phyloP scores from a whole-genome alignment of 352 stramenopile genomes.

The Pythium brachiatum region DNA sequence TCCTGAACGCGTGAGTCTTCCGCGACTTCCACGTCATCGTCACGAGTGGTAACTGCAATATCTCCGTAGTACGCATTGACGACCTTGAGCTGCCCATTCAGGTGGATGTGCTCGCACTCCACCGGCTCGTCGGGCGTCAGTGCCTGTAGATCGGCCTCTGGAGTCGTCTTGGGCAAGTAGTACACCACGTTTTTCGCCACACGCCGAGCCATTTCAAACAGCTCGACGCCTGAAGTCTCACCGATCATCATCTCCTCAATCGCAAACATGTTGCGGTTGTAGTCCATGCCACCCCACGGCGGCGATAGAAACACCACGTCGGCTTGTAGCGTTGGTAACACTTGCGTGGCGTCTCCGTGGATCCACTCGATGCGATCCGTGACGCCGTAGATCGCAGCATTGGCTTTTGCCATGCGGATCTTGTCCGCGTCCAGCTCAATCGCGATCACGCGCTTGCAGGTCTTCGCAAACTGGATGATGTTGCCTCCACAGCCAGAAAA shows the following conservation, averaged over 20 bases:
- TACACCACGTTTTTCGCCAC: slow-evolving; percentile 80
- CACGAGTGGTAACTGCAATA: slow-evolving; percentile 19
- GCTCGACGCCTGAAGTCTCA: slow-evolving; percentile 45
- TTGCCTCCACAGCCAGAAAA: slow-evolving; percentile 94
- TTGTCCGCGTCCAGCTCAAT: slow-evolving; percentile 91
- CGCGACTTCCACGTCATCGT: not conserved
- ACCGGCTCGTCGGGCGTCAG: slow-evolving; percentile 49
- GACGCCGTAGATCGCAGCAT: slow-evolving; percentile 90
- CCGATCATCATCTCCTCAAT: slow-evolving; percentile 70
- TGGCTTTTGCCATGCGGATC: slow-evolving; percentile 89
- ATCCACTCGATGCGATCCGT: slow-evolving; percentile 91
- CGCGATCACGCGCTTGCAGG: slow-evolving; percentile 88
- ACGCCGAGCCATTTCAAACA: slow-evolving; percentile 60
- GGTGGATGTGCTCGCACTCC: slow-evolving; percentile 76
- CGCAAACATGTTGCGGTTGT: slow-evolving; percentile 59
- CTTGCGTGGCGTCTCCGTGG: slow-evolving; percentile 77
- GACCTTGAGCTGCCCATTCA: slow-evolving; percentile 81
- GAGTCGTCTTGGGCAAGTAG: slow-evolving; percentile 76
- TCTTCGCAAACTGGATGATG: slow-evolving; percentile 90
- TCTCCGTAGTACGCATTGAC: slow-evolving; percentile 82
- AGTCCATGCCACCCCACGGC: slow-evolving; percentile 85
- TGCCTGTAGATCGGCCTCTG: slow-evolving; percentile 43
- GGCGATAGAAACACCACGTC: slow-evolving; percentile 92
- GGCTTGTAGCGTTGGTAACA: slow-evolving; percentile 71
- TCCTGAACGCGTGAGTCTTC: not conserved